Evolutionary conservation across 169 alveolate genomes (phyloP).

Genomic region (Perkinsus marinus): DNA sequence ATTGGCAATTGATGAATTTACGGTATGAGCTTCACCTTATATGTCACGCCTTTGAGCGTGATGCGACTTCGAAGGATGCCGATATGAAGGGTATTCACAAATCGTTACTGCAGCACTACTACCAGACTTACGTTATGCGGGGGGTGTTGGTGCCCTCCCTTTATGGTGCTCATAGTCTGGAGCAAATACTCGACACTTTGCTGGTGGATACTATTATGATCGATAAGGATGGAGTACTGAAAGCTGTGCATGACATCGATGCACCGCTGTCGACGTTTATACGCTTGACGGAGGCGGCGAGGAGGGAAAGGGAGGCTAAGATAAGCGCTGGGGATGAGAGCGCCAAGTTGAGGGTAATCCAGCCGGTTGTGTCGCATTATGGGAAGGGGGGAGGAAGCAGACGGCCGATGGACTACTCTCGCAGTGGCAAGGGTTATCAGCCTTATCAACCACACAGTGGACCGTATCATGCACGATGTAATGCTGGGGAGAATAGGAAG

Average conservation of each 20-base stretch:
- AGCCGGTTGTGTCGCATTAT: neutral
- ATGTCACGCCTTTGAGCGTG: neutral
- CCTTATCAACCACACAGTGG: neutral
- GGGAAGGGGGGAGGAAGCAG: neutral
- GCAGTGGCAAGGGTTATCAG: neutral
- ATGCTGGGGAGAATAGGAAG: neutral
- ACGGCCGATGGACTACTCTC: neutral
- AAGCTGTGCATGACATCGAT: neutral
- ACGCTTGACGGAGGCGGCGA: neutral
- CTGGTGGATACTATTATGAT: neutral
- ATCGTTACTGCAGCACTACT: neutral
- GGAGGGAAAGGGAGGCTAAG: neutral
- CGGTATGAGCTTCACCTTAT: neutral
- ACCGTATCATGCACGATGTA: neutral
- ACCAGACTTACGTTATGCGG: neutral
- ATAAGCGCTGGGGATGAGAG: neutral
- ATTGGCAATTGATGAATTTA: neutral
- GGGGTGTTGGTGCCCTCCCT: neutral
- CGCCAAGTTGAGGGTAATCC: neutral
- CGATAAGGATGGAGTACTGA: neutral
- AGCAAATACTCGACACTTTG: neutral
- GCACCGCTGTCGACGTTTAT: neutral
- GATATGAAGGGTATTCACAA: neutral
- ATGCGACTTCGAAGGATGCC: neutral
- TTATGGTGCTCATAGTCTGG: neutral